Conservation (phyloP, 2,329 filamentous ascomycete species). For the Knufia fluminis region DNA sequence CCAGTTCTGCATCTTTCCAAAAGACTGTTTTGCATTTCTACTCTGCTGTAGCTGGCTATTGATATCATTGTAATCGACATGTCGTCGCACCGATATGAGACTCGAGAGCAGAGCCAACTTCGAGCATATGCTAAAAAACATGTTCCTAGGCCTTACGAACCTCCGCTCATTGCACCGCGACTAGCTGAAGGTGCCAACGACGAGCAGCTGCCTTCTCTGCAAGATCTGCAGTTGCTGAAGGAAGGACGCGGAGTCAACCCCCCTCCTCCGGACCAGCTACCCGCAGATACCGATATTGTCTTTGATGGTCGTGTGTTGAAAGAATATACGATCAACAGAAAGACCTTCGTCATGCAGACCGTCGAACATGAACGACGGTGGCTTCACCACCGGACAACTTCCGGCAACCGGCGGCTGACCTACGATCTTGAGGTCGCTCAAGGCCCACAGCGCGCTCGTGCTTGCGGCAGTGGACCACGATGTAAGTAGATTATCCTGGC, state of each 20-base stretch:
- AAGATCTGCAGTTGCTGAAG: background rate
- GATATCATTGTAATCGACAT: background rate
- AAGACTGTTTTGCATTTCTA: too few species aligned
- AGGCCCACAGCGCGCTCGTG: conserved; percentile 86
- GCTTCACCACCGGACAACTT: conserved; percentile 51
- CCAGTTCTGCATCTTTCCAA: too few species aligned
- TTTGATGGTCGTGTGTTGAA: background rate
- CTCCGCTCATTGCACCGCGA: background rate
- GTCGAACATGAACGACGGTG: conserved; percentile 46
- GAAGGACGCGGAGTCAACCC: background rate
- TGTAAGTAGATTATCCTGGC: conserved; percentile 48
- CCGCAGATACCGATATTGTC: background rate
- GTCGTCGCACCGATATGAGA: background rate
- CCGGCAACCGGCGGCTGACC: conserved; percentile 65
- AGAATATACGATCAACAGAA: conserved; percentile 17
- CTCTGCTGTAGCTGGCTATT: too few species aligned
- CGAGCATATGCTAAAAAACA: background rate
- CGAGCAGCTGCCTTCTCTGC: background rate
- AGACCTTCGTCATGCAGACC: conserved; percentile 39
- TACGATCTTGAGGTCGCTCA: conserved; percentile 83
- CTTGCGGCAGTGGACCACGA: conserved; percentile 90
- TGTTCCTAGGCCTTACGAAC: background rate
- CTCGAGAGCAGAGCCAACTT: background rate
- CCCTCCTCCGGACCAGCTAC: background rate
- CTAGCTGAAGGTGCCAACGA: background rate